These are phyloP conservation scores for Calonectria pauciramosa DNA, from an alignment of 2,329 filamentous ascomycete genomes.

Conservation along the genomic window DNA sequence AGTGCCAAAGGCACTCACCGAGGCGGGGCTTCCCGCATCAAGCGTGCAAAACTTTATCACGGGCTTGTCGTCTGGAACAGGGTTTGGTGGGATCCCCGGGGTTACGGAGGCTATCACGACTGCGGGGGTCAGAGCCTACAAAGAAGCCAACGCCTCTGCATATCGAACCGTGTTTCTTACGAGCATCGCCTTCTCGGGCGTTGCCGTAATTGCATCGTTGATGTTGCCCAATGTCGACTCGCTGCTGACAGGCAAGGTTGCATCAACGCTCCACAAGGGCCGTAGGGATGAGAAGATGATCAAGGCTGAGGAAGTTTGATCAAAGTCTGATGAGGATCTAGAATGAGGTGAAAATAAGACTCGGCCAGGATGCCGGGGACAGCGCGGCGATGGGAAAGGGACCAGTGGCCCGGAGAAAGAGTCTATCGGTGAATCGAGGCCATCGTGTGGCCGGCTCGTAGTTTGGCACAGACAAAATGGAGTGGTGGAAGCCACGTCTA, in stretches of 20 bases:
- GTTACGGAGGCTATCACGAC: constrained; percentile 48
- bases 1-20: constrained; percentile 50
- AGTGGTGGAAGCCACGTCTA: not conserved
- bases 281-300: constrained; percentile 38
- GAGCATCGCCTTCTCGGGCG: constrained; percentile 51
- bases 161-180: constrained; percentile 53
- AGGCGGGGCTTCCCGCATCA: constrained; percentile 53
- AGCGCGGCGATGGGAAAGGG: not conserved
- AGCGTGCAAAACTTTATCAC: constrained; percentile 53
- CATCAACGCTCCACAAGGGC: constrained; percentile 49
- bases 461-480: not conserved
- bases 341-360: not conserved
- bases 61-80: constrained; percentile 45
- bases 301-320: constrained; percentile 18
- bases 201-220: constrained; percentile 48
- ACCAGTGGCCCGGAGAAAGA: not conserved
- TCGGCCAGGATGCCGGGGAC: not conserved
- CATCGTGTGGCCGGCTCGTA: not conserved
- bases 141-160: constrained; percentile 50
- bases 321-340: not conserved
- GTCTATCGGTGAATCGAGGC: constrained; percentile 2
- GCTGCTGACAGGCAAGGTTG: constrained; percentile 50
- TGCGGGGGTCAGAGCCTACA: constrained; percentile 47
- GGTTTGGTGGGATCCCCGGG: constrained; percentile 47
- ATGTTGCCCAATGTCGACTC: constrained; percentile 52